Conservation (phyloP, 2,329 filamentous ascomycete genomes). For the Ophiostoma piceae region DNA sequence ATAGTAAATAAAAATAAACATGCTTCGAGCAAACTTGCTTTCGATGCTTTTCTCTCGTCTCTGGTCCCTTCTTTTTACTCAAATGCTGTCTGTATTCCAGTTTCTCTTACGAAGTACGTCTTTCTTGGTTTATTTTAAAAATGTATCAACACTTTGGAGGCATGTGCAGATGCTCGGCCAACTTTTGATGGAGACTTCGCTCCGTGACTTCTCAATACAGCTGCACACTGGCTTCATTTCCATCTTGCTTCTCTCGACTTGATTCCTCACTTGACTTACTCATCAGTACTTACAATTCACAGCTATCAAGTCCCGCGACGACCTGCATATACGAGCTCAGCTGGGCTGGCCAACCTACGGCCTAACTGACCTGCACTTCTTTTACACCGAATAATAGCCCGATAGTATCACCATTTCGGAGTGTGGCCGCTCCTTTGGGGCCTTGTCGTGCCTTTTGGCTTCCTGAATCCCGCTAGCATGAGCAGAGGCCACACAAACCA, state of each 20-base stretch:
- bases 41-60: not conserved
- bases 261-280: too few relatives aligned
- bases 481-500: not conserved
- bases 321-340: constrained; percentile 2
- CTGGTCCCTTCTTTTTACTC: not conserved
- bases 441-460: not conserved
- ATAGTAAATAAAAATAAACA: too few relatives aligned
- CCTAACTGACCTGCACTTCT: not conserved
- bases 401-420: not conserved
- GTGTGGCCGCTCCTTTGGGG: not conserved
- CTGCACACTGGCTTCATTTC: too few relatives aligned
- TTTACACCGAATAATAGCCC: not conserved
- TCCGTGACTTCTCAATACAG: not conserved
- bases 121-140: not conserved
- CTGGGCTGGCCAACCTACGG: not conserved
- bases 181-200: not conserved
- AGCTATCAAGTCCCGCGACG: not conserved
- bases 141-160: too few relatives aligned
- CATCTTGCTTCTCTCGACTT: too few relatives aligned
- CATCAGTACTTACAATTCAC: not conserved
- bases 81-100: not conserved
- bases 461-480: not conserved
- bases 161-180: too few relatives aligned
- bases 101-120: not conserved
- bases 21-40: not conserved